Evolutionary conservation across 305 asterid species (phyloP).

Genomic region (Rubia occidens): DNA sequence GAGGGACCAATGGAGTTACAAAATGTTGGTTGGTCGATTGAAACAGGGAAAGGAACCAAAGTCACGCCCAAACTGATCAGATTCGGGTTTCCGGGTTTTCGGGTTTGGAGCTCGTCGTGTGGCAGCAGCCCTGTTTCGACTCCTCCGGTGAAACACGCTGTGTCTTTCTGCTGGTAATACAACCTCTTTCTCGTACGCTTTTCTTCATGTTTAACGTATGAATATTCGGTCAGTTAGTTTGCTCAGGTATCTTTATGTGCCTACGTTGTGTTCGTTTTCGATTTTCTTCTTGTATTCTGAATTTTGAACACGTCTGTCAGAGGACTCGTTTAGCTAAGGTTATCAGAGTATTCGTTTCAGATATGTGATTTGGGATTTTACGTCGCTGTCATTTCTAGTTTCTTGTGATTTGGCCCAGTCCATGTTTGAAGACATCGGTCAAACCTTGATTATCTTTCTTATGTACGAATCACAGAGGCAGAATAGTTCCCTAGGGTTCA

Average conservation of each 20-base stretch:
- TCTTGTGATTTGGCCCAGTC: not conserved
- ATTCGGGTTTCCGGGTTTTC: not conserved
- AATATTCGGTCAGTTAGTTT: not conserved
- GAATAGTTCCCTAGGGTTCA: constrained; percentile 16
- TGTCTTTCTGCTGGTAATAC: not conserved
- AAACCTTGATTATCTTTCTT: too few relatives aligned
- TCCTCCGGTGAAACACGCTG: not conserved
- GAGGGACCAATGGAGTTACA: too few relatives aligned
- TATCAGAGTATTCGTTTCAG: not conserved
- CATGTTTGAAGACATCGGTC: too few relatives aligned
- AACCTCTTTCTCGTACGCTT: not conserved
- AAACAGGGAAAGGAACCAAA: not conserved
- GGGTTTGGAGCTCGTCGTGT: not conserved
- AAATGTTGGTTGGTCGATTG: not conserved
- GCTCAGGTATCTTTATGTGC: not conserved
- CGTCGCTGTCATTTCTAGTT: not conserved
- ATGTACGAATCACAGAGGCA: not conserved
- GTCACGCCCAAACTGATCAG: not conserved
- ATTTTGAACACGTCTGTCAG: not conserved
- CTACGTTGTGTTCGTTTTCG: not conserved
- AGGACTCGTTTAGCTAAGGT: not conserved
- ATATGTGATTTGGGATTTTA: not conserved
- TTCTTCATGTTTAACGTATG: not conserved
- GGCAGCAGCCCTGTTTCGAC: not conserved
- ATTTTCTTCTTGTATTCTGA: not conserved